Percentiles rank a stretch among this genome's conserved stretches.
Conservation (phyloP, 257 asterid species). For the Rubia yunnanensis region DNA sequence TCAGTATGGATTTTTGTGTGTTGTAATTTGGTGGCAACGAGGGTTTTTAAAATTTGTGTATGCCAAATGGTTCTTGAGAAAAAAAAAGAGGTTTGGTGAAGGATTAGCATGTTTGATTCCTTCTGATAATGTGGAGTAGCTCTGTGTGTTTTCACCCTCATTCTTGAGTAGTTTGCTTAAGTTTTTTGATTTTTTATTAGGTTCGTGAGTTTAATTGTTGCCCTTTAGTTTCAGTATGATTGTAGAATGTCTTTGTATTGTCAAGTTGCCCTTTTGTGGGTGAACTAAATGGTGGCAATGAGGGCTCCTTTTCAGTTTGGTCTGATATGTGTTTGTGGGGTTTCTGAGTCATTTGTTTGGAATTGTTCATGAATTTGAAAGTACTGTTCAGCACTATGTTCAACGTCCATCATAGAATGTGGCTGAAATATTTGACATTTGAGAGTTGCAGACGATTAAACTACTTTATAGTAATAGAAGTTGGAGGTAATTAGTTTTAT, state of each 20-base stretch:
- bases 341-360: not conserved
- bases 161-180: not conserved
- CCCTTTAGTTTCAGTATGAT: too few species aligned
- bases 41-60: too few species aligned
- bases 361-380: not conserved
- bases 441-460: not conserved
- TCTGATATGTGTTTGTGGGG: not conserved
- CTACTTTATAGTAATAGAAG: not conserved
- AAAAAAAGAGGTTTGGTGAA: not conserved
- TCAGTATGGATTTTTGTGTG: not conserved
- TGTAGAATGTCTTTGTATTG: not conserved
- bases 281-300: not conserved
- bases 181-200: too few species aligned
- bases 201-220: not conserved
- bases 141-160: not conserved
- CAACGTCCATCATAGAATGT: not conserved
- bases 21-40: too few species aligned
- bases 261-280: not conserved
- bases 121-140: not conserved
- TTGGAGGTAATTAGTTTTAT: not conserved
- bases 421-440: not conserved
- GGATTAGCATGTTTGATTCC: too few species aligned
- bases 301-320: not conserved
- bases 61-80: too few species aligned
- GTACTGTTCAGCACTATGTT: not conserved